Base-by-base conservation (phyloP, 1,139 yeast genomes). In the Hyphopichia burtonii region DNA sequence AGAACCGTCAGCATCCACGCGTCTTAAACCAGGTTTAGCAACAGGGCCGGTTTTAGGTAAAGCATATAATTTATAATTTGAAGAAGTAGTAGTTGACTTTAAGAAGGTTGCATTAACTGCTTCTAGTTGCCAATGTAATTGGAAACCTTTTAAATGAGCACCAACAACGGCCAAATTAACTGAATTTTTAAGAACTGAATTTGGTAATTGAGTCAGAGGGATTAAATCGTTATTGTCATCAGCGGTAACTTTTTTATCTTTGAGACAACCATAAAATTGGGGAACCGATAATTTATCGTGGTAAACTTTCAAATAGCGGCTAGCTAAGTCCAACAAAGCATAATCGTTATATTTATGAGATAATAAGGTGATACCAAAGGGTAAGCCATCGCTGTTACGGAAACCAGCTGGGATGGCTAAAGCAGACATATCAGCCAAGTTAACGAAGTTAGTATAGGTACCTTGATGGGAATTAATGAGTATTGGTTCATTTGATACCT, bases 381-480 rank as follows among this genome's bases (percentile, higher is more conserved):
- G 96, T 51, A 91, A 66, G 3, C 96, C 96, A 60, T 91, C 97
- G 2, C 71, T 54, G 46, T 86, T 68, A 53, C 83, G 70, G 76
- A 88, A 90, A 0, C 96, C 96, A 23, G 84, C 87, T 19, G 99
- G 98, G 41, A 93, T 76, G 0, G 98, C 89, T 55, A 93, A 73
- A 1, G 96, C 98, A 30, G 95, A 84, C 72, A 91, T 68, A 59
- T 93, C 98, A 9, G 96, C 96, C 61, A 93, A 76, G 61, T 93
- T 93, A 54, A 88, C 96, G 63, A 93, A 93, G 66, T 93, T 93
- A 31, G 98, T 93, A 81, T 95, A 93, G 18, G 96, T 89, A 30
- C 99, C 99, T 67, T 93, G 99, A 53, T 73, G 74, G 8, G 97
- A 87, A 68, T 93, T 93, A 54, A 87, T 78, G 41, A 72, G 64